Conservation (phyloP, 305 asterid species). For the Solanum hybrid region DNA sequence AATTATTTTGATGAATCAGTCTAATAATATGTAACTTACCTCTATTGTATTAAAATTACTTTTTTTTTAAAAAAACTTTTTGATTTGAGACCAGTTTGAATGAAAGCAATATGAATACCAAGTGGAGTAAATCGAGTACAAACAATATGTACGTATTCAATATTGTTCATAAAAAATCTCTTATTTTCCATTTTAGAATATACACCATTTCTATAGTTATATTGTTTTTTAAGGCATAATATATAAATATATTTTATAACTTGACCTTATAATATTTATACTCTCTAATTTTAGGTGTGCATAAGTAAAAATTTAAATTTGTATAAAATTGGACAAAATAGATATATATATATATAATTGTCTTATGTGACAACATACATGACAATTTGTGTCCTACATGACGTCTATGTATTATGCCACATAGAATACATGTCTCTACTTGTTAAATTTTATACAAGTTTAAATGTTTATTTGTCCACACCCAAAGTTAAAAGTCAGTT, state of each 20-base stretch:
- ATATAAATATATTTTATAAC: not conserved
- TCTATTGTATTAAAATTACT: too few relatives aligned
- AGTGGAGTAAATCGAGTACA: not conserved
- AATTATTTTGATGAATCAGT: too few relatives aligned
- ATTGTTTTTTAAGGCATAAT: not conserved
- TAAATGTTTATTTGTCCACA: fast-evolving
- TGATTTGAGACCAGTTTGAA: too few relatives aligned
- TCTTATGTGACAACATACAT: not conserved
- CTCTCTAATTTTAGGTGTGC: too few relatives aligned
- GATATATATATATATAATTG: not conserved
- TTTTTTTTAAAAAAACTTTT: too few relatives aligned
- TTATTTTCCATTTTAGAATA: not conserved
- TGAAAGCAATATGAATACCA: too few relatives aligned
- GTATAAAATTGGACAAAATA: too few relatives aligned
- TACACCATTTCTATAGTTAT: not conserved
- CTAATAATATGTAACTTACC: too few relatives aligned
- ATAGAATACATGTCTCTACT: not conserved
- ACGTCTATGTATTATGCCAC: not conserved
- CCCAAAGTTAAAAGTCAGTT: too few relatives aligned
- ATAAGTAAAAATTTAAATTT: not conserved
- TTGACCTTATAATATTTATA: not conserved
- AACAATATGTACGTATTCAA: not conserved
- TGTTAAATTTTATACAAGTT: not conserved
- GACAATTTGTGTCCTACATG: not conserved
- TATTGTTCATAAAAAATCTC: not conserved